Evolutionary conservation across 192 early-diverging fungal genomes (phyloP), one percentile per base, ranked within the genome.

Genomic region (Gryganskiella cystojenkinii): DNA sequence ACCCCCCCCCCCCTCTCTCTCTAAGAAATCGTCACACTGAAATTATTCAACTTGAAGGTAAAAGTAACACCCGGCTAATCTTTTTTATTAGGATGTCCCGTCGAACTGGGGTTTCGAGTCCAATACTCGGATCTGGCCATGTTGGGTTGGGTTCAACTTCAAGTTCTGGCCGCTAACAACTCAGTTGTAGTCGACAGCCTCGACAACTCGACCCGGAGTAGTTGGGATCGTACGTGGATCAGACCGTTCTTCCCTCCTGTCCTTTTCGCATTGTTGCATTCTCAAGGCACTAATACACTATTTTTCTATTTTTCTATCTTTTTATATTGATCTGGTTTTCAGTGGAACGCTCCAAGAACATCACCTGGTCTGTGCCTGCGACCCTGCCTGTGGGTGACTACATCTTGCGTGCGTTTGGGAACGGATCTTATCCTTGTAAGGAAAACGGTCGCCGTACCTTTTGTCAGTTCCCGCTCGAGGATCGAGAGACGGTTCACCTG

Each of bases 91-190:
- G 74, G 74, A 13, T 78, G 74, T 15, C 37, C 61, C 28, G 4
- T 78, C 17, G 49, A 64, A 3, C 20, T 78, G 2, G 74, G 74
- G 10, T 78, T 56, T 42, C 59, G 74, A 1, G 74, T 78, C 1
- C 74, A 78, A 28, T 78, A 69, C 33, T 78, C 74, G 2, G 74
- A 78, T 24, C 14, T 78, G 37, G 74, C 74, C 14, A 51, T 64
- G 54, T 40, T 78, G 28, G 35, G 33, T 2, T 78, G 67, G 47
- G 74, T 78, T 15, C 74, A 78, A 31, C 17, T 78, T 0, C 74
- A 78, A 50, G 61, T 64, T 27, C 61, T 78, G 0, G 20, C 25
- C 28, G 35, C 35, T 1, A 25, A 68, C 3, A 35, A 64, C 5
- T 19, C 55, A 7, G 50, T 78, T 9, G 9, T 69, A 15, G 28